A percentile compares a stretch with the other conserved stretches of the same genome.
Conservation (phyloP, 164 flowering plant species). For the Liriodendron chinense region DNA sequence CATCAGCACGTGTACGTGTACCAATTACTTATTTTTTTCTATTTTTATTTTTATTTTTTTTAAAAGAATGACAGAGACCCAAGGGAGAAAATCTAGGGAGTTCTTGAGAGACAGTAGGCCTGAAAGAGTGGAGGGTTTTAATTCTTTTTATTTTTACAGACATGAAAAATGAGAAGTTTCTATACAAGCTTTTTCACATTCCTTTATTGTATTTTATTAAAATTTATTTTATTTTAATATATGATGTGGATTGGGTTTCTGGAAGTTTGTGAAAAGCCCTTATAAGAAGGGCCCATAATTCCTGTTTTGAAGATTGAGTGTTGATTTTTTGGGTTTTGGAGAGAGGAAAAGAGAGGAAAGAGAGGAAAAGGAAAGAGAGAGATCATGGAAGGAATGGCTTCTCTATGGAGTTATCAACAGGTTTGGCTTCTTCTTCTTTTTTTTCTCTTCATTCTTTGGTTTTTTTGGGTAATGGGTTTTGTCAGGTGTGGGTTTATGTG, state of each 20-base stretch:
- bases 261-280: not conserved
- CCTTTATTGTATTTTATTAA: not conserved
- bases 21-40: not conserved
- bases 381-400: constrained; percentile 10
- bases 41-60: not conserved
- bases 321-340: not conserved
- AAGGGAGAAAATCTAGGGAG: not conserved
- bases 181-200: not conserved
- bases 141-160: not conserved
- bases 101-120: constrained; percentile 1
- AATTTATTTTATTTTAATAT: too few relatives aligned
- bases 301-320: not conserved
- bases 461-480: not conserved
- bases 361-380: not conserved
- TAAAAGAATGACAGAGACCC: not conserved
- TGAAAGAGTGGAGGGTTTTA: constrained; percentile 6
- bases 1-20: not conserved
- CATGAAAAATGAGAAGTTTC: not conserved
- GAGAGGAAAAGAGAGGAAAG: not conserved
- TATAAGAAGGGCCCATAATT: not conserved
- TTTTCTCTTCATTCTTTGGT: not conserved
- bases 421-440: not conserved
- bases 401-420: constrained; percentile 14
- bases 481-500: not conserved
- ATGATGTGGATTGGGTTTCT: constrained; percentile 13